Conservation (phyloP, 2,329 filamentous ascomycete species). For the Ascocoryne sarcoides region DNA sequence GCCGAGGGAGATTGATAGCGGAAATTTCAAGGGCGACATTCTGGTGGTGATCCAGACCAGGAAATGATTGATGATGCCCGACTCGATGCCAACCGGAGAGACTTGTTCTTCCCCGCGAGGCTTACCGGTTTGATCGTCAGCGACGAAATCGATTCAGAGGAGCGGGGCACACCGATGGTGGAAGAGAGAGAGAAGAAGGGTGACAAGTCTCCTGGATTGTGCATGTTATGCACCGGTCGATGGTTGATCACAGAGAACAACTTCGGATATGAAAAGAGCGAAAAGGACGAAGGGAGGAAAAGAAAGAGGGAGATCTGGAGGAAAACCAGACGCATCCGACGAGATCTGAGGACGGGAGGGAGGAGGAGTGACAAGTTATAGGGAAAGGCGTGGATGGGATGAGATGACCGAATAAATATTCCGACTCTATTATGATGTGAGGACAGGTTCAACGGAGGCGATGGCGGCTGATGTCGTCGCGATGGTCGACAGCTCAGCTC, state of each 20-base stretch:
- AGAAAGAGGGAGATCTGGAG: too few species aligned
- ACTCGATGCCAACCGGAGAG: too few species aligned
- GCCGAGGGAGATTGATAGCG: too few species aligned
- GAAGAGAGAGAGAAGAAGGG: constrained; percentile 2
- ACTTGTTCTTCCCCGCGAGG: constrained; percentile 2
- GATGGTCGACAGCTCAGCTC: too few species aligned
- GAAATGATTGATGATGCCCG: too few species aligned
- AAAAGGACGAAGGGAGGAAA: background rate
- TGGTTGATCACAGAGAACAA: background rate
- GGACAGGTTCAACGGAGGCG: too few species aligned
- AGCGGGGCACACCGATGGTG: constrained; percentile 9
- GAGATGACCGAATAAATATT: background rate
- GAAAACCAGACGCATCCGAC: too few species aligned
- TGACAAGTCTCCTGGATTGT: constrained; percentile 8
- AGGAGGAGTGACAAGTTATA: background rate
- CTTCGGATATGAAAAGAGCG: background rate
- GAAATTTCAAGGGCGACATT: too few species aligned
- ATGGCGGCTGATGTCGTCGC: too few species aligned
- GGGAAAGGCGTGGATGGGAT: background rate
- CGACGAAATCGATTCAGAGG: too few species aligned
- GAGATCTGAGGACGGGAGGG: background rate
- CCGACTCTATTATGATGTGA: too few species aligned
- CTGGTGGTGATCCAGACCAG: too few species aligned
- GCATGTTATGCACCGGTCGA: background rate
- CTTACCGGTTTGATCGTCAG: constrained; percentile 7